phyloP scores from a whole-genome alignment of 1,284 basidiomycete species.

The Puccinia hordei region DNA sequence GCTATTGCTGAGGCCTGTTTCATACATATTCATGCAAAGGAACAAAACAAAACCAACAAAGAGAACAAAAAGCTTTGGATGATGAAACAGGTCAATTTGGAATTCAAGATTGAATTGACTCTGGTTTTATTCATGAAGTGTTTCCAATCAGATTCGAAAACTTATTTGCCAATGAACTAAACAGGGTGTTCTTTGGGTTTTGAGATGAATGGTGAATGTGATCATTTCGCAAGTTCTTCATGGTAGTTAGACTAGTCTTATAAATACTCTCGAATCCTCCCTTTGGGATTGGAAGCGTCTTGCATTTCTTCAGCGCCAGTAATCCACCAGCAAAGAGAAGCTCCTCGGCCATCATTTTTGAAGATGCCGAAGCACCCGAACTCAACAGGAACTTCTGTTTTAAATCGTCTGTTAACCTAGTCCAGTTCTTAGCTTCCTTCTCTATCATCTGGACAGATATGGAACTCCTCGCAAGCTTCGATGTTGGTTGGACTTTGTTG shows the following conservation, averaged over 20 bases:
- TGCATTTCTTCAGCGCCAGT: background rate
- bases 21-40: too few relatives aligned
- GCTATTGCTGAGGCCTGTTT: too few relatives aligned
- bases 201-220: background rate
- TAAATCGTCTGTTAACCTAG: background rate
- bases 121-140: background rate
- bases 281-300: background rate
- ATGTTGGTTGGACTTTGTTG: background rate
- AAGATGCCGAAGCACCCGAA: background rate
- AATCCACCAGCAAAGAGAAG: background rate
- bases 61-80: too few relatives aligned
- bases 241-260: background rate
- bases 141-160: background rate
- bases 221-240: background rate
- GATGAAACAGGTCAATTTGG: too few relatives aligned
- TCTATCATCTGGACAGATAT: background rate
- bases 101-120: background rate
- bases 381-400: background rate
- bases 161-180: background rate
- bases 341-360: conserved; percentile 5
- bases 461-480: background rate
- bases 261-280: background rate
- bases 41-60: too few relatives aligned
- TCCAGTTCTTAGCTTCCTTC: background rate
- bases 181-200: background rate